Conservation (phyloP, 225 moss, liverwort and hornwort genomes). For the Sphagnum contortum region DNA sequence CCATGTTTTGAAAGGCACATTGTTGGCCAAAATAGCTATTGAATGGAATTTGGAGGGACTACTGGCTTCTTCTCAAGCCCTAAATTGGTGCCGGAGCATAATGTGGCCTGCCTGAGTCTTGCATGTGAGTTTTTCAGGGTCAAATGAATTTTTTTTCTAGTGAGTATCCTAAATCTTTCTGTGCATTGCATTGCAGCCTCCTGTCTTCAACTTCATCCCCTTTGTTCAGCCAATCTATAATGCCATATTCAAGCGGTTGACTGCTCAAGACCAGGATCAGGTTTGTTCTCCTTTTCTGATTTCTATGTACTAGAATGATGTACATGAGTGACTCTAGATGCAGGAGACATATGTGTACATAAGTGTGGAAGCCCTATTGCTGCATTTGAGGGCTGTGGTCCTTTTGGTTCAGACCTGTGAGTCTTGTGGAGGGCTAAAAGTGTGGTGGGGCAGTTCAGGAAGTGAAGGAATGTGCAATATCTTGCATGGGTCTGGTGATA, state of each 20-base stretch:
- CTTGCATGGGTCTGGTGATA: slow-evolving; percentile 97
- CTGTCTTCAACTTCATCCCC: slow-evolving; percentile 84
- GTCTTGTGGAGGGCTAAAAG: slow-evolving; percentile 11
- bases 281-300: slow-evolving; percentile 28
- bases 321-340: neutral
- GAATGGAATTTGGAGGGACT: no score
- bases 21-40: no score
- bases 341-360: no score
- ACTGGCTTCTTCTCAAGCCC: no score
- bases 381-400: neutral
- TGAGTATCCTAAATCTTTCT: no score
- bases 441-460: slow-evolving; percentile 53
- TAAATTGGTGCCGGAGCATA: no score
- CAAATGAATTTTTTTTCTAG: no score
- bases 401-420: neutral
- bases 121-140: no score
- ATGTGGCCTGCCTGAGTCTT: no score
- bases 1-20: no score
- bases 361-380: neutral
- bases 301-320: slow-evolving; percentile 1
- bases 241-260: slow-evolving; percentile 92
- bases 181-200: slow-evolving; percentile 27
- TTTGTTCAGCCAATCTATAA: slow-evolving; percentile 91
- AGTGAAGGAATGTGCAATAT: slow-evolving; percentile 99
- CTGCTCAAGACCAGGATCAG: slow-evolving; percentile 99